Evolutionary conservation across 2,329 filamentous ascomycete genomes (phyloP).

Genomic region (Stemphylium lycopersici): DNA sequence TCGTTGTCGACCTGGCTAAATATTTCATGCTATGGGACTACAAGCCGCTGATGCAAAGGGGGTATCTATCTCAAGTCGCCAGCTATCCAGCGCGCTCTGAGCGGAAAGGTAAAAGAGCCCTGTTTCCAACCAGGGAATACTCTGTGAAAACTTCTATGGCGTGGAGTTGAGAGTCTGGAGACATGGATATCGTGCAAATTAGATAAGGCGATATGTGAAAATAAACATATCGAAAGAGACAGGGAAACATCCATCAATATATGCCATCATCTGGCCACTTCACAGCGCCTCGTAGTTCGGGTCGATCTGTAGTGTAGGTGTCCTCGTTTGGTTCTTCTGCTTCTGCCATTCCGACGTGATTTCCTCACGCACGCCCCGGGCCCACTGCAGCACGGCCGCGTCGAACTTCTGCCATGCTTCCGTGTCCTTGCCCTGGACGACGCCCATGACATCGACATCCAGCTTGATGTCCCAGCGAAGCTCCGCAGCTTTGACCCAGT

Average conservation of each 20-base stretch:
- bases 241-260: slow-evolving; percentile 8
- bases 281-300: slow-evolving; percentile 40
- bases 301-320: slow-evolving; percentile 49
- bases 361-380: slow-evolving; percentile 79
- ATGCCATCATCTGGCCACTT: slow-evolving; percentile 11
- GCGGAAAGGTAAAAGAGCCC: slow-evolving; percentile 11
- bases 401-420: slow-evolving; percentile 84
- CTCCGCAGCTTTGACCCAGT: slow-evolving; percentile 96
- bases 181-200: slow-evolving; percentile 31
- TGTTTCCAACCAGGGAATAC: slow-evolving; percentile 13
- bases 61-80: slow-evolving; percentile 32
- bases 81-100: slow-evolving; percentile 12
- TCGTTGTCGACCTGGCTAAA: slow-evolving; percentile 14
- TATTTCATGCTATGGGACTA: slow-evolving; percentile 22
- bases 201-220: slow-evolving; percentile 21
- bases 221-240: slow-evolving; percentile 39
- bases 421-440: slow-evolving; percentile 75
- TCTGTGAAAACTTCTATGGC: slow-evolving; percentile 7
- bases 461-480: slow-evolving; percentile 89
- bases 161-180: slow-evolving; percentile 18
- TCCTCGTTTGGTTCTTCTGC: slow-evolving; percentile 45
- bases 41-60: slow-evolving; percentile 22
- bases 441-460: slow-evolving; percentile 81
- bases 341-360: slow-evolving; percentile 73
- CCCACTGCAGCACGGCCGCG: slow-evolving; percentile 82